Percentiles rank a stretch among this genome's conserved stretches.
Evolutionary conservation across 257 asterid genomes (phyloP).

Genomic region (Salvia splendens): DNA sequence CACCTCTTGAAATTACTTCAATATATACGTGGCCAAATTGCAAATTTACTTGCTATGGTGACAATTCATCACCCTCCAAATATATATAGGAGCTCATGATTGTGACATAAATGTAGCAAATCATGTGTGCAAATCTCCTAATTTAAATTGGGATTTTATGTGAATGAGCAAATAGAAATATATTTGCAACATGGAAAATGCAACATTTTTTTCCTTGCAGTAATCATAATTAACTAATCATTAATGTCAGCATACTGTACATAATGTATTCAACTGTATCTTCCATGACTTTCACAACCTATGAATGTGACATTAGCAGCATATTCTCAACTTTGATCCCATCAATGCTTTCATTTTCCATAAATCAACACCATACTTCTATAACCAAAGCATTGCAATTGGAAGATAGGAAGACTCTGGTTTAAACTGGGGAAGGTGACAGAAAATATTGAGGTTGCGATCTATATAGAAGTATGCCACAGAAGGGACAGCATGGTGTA

Average conservation of each 20-base stretch:
- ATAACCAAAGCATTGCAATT: too few relatives aligned
- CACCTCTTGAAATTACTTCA: constrained; percentile 13
- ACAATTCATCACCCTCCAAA: background rate
- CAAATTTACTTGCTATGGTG: constrained; percentile 1
- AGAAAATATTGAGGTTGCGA: constrained; percentile 66
- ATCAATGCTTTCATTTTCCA: background rate
- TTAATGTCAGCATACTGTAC: constrained; percentile 18
- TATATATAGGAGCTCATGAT: constrained; percentile 11
- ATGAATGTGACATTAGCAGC: constrained; percentile 18
- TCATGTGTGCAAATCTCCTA: constrained; percentile 20
- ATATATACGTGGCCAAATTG: constrained; percentile 7
- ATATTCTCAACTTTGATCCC: constrained; percentile 9
- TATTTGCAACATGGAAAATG: background rate
- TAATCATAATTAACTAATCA: constrained; percentile 5
- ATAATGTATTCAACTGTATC: constrained; percentile 21
- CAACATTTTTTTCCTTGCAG: constrained; percentile 6
- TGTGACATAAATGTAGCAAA: constrained; percentile 28
- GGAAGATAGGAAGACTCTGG: too few relatives aligned
- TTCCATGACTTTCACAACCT: constrained; percentile 19
- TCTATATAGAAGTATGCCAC: constrained; percentile 83
- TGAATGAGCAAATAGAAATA: too few relatives aligned
- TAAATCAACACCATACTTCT: background rate
- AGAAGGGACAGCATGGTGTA: constrained; percentile 75
- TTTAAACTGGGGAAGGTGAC: constrained; percentile 51
- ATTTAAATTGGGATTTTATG: too few relatives aligned